Evolutionary conservation across 1,284 basidiomycete genomes (phyloP), one percentile per base, ranked within the genome.

Genomic region (Leccinum colubrinum): DNA sequence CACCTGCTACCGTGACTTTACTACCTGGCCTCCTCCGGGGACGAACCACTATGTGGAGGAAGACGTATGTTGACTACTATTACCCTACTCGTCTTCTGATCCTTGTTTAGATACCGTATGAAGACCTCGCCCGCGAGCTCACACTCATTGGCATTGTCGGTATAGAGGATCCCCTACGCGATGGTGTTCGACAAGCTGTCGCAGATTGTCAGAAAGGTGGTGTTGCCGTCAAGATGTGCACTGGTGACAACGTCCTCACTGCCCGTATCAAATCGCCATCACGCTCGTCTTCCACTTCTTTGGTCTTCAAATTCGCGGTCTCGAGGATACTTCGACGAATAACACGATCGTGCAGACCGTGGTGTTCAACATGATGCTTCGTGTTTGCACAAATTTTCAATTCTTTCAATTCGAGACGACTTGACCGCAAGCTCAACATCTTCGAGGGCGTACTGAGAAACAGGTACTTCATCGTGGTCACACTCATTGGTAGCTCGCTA

Each of bases 151-250:
- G 22, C 4, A 25, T 25, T 25, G 22, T 25, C 22, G 22, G 22
- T 62, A 97, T 99, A 72, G 96, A 98, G 74, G 97, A 99, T 72
- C 97, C 97, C 39, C 84, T 99, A 5, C 92, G 97, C 48, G 84
- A 86, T 1, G 95, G 95, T 73, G 97, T 99, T 17, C 85, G 85
- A 7, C 85, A 95, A 12, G 95, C 96, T 27, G 97, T 99, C 27
- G 81, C 84, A 56, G 87, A 92, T 65, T 98, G 96, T 74, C 86
- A 87, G 68, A 83, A 82, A 60, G 97, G 96, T 39, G 96, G 96
- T 67, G 95, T 99, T n/a, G 83, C 85, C 33, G 89, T 99, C 79
- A 98, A 98, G 81, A 99, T 99, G 96, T 97, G 94, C 76, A 99
- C 97, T 0, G 97, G 97, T 72, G 97, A 99, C 78, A 99, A 98